phyloP scores from a whole-genome alignment of 2,329 filamentous ascomycete species.

The Fusarium coffeatum region DNA sequence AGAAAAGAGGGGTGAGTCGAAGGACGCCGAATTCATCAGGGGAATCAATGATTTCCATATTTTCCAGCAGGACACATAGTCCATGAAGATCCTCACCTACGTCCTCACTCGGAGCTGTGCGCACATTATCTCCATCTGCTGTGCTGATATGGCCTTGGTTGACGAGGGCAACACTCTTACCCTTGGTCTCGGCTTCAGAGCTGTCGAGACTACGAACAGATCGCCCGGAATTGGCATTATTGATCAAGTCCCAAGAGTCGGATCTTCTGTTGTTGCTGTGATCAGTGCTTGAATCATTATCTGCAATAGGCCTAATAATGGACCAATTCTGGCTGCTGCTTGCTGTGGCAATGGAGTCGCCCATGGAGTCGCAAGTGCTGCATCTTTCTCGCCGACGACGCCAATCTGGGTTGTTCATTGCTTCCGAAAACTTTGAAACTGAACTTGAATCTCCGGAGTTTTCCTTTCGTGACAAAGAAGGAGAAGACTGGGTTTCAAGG shows the following conservation, averaged over 20 bases:
- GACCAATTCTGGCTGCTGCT: background rate
- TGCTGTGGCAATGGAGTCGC: constrained; percentile 10
- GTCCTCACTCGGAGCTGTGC: background rate
- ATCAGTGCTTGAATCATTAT: background rate
- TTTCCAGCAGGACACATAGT: constrained; percentile 24
- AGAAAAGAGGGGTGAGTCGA: constrained; percentile 25
- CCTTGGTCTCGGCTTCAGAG: constrained; percentile 14
- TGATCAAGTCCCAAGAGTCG: constrained; percentile 13
- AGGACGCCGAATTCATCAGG: constrained; percentile 29
- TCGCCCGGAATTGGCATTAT: constrained; percentile 3
- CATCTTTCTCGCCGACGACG: constrained; percentile 43
- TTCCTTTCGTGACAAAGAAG: constrained; percentile 16
- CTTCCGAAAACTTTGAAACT: constrained; percentile 46
- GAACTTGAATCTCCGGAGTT: constrained; percentile 34
- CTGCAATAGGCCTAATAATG: background rate
- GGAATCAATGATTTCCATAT: constrained; percentile 9
- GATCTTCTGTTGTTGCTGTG: background rate
- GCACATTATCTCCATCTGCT: background rate
- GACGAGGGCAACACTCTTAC: background rate
- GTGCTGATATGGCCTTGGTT: background rate
- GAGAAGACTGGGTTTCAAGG: constrained; percentile 18
- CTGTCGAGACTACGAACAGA: background rate
- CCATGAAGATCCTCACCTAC: background rate
- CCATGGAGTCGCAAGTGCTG: constrained; percentile 13
- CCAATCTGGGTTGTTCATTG: constrained; percentile 54